These are phyloP conservation scores for Sporothrix mexicana DNA, from an alignment of 2,329 filamentous ascomycete species.

Conservation along the genomic window DNA sequence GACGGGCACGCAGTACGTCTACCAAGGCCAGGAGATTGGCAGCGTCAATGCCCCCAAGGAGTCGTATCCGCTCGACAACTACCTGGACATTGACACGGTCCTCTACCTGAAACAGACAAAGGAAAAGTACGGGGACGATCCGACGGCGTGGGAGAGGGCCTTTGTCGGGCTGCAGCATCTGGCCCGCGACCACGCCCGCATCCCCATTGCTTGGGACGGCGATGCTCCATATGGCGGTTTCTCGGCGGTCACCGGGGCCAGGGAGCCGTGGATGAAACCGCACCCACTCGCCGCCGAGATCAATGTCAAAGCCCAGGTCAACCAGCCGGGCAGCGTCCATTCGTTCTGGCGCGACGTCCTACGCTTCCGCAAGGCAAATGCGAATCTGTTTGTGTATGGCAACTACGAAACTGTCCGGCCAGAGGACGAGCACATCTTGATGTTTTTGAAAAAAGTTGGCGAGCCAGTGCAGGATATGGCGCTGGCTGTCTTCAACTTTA, in stretches of 20 bases:
- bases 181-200: slow-evolving; percentile 69
- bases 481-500: slow-evolving; percentile 53
- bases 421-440: slow-evolving; percentile 52
- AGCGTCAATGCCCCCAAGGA: slow-evolving; percentile 58
- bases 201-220: slow-evolving; percentile 70
- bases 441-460: slow-evolving; percentile 46
- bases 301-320: slow-evolving; percentile 63
- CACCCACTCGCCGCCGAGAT: slow-evolving; percentile 61
- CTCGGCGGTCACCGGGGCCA: too few species aligned
- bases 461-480: slow-evolving; percentile 34
- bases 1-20: slow-evolving; percentile 62
- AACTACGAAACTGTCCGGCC: slow-evolving; percentile 60
- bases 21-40: slow-evolving; percentile 67
- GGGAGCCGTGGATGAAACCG: slow-evolving; percentile 72
- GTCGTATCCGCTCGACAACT: slow-evolving; percentile 54
- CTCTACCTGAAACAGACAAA: slow-evolving; percentile 48
- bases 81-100: slow-evolving; percentile 56
- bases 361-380: slow-evolving; percentile 59
- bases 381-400: slow-evolving; percentile 67
- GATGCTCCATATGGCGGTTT: slow-evolving; percentile 63
- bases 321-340: slow-evolving; percentile 60
- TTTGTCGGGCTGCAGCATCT: slow-evolving; percentile 61
- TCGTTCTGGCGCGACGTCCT: slow-evolving; percentile 67
- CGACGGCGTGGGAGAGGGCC: slow-evolving; percentile 49
- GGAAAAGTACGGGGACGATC: slow-evolving; percentile 40